phyloP scores from a whole-genome alignment of 2,329 filamentous ascomycete genomes.

The Aureobasidium uvarum region DNA sequence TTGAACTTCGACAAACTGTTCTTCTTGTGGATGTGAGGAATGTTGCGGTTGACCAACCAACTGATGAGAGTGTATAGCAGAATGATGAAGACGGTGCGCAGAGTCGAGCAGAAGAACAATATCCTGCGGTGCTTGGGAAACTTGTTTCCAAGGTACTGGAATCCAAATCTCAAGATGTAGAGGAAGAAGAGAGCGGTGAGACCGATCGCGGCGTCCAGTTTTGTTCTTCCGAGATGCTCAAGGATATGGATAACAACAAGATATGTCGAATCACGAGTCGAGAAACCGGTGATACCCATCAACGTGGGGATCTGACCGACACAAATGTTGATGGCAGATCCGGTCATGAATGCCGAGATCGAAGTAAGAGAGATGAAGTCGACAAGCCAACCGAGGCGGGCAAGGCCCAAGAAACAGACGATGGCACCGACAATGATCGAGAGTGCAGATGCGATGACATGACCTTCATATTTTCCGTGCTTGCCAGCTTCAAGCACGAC shows the following conservation, averaged over 20 bases:
- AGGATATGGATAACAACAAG: conserved; percentile 78
- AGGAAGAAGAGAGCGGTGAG: conserved; percentile 76
- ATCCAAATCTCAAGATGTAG: conserved; percentile 68
- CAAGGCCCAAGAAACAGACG: conserved; percentile 73
- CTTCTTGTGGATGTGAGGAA: conserved; percentile 48
- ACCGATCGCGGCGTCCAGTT: conserved; percentile 82
- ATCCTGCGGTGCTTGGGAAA: conserved; percentile 67
- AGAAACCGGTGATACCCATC: conserved; percentile 64
- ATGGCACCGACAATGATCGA: conserved; percentile 75
- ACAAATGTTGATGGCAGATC: conserved; percentile 85
- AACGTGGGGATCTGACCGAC: conserved; percentile 78
- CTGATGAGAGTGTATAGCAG: conserved; percentile 89
- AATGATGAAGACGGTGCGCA: conserved; percentile 89
- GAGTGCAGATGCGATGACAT: conserved; percentile 74
- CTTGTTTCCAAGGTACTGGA: conserved; percentile 65
- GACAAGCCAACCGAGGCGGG: conserved; percentile 83
- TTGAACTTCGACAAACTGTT: conserved; percentile 57
- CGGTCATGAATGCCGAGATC: conserved; percentile 95
- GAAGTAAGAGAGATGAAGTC: conserved; percentile 89
- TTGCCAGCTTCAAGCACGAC: conserved; percentile 60
- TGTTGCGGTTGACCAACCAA: conserved; percentile 68
- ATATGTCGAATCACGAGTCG: conserved; percentile 74
- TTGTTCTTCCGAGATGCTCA: conserved; percentile 64
- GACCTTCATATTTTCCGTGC: conserved; percentile 58
- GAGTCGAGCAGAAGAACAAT: conserved; percentile 87